Percentiles rank a stretch among this genome's conserved stretches.
Conservation (phyloP, 257 asterid genomes). For the Nicotiana benthamiana region DNA sequence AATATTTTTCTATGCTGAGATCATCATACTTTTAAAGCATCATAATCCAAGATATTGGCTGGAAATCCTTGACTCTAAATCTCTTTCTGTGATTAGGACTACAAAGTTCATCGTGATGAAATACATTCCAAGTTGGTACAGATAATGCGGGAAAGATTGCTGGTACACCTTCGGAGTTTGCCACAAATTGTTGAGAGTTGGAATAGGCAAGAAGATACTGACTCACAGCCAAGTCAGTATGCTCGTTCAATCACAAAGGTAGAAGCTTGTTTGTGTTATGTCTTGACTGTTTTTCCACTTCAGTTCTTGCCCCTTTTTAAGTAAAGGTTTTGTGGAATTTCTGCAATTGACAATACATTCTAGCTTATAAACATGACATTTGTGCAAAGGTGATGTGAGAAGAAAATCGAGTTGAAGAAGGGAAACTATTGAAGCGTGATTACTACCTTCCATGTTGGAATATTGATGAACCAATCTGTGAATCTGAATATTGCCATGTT, state of each 20-base stretch:
- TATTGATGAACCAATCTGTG: background rate
- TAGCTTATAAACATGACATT: background rate
- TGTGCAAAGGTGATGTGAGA: background rate
- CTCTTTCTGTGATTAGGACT: slow-evolving; percentile 44
- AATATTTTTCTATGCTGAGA: background rate
- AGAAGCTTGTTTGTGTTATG: background rate
- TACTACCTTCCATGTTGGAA: background rate
- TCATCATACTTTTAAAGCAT: background rate
- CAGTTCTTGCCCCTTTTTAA: background rate
- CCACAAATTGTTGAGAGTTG: slow-evolving; percentile 88
- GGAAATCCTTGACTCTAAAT: background rate
- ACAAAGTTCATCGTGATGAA: slow-evolving; percentile 87
- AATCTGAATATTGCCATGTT: background rate
- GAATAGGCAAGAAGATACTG: slow-evolving; percentile 73
- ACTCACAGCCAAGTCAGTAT: slow-evolving; percentile 91
- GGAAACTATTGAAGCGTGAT: background rate
- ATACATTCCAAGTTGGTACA: slow-evolving; percentile 96
- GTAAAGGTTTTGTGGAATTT: background rate
- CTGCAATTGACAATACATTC: background rate
- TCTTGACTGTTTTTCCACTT: background rate
- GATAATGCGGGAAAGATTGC: slow-evolving; percentile 90
- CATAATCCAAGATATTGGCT: background rate
- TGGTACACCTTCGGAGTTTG: slow-evolving; percentile 78
- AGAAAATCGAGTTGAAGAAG: background rate
- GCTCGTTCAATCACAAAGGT: slow-evolving; percentile 89